Percentiles rank a stretch among this genome's conserved stretches.
phyloP scores from a whole-genome alignment of 495 filamentous ascomycete genomes.

The Amniculicola lignicola region DNA sequence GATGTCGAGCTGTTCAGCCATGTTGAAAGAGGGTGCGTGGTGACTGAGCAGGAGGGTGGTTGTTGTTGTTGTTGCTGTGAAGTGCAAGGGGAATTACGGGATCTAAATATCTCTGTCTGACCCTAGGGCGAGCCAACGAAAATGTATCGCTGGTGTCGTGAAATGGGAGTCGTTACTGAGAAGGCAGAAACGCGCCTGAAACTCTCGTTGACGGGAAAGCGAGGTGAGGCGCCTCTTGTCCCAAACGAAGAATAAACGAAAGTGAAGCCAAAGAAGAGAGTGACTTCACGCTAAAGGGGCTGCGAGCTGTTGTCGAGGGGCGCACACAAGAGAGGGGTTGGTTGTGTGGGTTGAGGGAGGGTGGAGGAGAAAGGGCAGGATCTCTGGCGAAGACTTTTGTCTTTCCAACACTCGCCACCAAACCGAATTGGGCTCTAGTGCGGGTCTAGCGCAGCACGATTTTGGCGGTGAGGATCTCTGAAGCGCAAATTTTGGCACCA shows the following conservation, averaged over 20 bases:
- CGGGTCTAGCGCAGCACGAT: too few species aligned
- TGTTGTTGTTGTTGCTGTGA: constrained; percentile 7
- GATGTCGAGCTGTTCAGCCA: constrained; percentile 97
- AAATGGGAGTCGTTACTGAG: constrained; percentile 30
- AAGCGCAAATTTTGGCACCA: too few species aligned
- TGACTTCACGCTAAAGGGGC: constrained; percentile 29
- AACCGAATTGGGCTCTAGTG: constrained; percentile 4
- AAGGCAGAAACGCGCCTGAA: constrained; percentile 39
- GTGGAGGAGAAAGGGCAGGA: neutral
- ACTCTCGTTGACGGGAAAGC: constrained; percentile 29
- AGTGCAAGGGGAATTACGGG: constrained; percentile 4
- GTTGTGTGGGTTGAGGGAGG: constrained; percentile 21
- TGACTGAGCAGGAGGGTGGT: neutral
- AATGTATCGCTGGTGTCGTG: constrained; percentile 6
- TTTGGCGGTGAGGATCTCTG: too few species aligned
- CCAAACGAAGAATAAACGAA: constrained; percentile 36
- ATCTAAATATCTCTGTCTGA: too few species aligned
- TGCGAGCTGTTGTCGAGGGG: constrained; percentile 6
- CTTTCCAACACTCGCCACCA: constrained; percentile 8
- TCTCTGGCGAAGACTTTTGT: constrained; percentile 7
- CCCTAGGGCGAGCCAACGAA: constrained; percentile 22
- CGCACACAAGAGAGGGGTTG: constrained; percentile 27
- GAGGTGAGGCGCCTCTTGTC: constrained; percentile 23
- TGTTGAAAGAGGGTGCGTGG: constrained; percentile 47
- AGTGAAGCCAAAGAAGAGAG: constrained; percentile 31